Evolutionary conservation across 164 flowering plant species (phyloP).

Genomic region (Tinospora cordifolia): DNA sequence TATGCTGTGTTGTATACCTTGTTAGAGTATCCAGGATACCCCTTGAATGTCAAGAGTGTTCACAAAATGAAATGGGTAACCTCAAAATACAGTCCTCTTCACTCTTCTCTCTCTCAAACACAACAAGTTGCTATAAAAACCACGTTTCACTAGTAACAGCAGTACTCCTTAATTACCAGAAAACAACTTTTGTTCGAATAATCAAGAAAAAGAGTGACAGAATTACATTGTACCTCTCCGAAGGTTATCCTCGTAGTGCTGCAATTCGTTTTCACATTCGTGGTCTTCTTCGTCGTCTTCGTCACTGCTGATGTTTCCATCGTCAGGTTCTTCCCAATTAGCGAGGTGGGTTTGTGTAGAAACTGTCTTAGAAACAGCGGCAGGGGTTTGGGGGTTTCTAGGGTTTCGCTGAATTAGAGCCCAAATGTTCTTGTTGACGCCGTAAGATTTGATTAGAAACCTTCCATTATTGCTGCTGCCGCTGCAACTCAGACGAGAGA

Average conservation of each 20-base stretch:
- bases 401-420: not conserved
- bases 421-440: not conserved
- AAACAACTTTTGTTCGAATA: no score
- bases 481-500: no score
- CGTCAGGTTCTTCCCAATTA: conserved; percentile 73
- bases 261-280: conserved; percentile 36
- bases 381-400: not conserved
- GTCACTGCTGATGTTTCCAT: conserved; percentile 46
- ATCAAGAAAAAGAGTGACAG: no score
- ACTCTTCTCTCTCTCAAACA: not conserved
- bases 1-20: no score
- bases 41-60: not conserved
- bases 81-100: not conserved
- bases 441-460: no score
- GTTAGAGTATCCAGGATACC: no score
- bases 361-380: conserved; percentile 8
- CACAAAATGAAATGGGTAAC: not conserved
- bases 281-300: conserved; percentile 31
- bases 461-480: no score
- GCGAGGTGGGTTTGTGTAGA: conserved; percentile 13
- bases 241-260: conserved; percentile 37
- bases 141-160: not conserved
- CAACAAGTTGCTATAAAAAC: not conserved
- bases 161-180: no score
- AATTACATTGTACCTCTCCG: conserved; percentile 20